Percentiles rank a stretch among this genome's conserved stretches.
These are phyloP conservation scores for Podaxis sp. DNA, from an alignment of 768 basidiomycete species.

Conservation along the genomic window DNA sequence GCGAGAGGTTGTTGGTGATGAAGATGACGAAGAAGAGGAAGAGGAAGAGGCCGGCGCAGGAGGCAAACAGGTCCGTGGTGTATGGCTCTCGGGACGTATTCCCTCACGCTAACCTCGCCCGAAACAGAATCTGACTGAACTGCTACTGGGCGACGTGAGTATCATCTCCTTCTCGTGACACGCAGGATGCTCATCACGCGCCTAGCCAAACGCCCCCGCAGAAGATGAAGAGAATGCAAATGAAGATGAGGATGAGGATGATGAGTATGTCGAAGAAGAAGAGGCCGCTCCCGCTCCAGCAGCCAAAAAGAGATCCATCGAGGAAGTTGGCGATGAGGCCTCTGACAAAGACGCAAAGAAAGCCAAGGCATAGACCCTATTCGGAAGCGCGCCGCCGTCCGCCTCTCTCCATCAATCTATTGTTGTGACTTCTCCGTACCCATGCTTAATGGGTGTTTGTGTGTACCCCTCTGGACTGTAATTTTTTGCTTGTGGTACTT, in stretches of 20 bases:
- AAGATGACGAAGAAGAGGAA: constrained; percentile 10
- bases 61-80: neutral
- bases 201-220: constrained; percentile 2
- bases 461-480: constrained; percentile 8
- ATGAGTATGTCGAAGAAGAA: constrained; percentile 8
- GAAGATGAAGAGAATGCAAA: constrained; percentile 3
- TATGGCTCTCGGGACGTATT: neutral
- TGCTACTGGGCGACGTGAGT: constrained; percentile 9
- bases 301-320: constrained; percentile 11
- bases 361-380: constrained; percentile 13
- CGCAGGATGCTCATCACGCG: constrained; percentile 1
- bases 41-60: neutral
- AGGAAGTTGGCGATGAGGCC: constrained; percentile 9
- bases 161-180: neutral
- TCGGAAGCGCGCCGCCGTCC: constrained; percentile 1
- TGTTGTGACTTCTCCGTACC: neutral
- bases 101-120: neutral
- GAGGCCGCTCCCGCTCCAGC: neutral
- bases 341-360: constrained; percentile 15
- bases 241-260: constrained; percentile 7
- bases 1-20: neutral
- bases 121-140: constrained; percentile 8
- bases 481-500: constrained; percentile 4
- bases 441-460: neutral
- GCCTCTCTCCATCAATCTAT: neutral